Evolutionary conservation across 2,329 filamentous ascomycete species (phyloP).

Genomic region (Paecilomyces sp.): DNA sequence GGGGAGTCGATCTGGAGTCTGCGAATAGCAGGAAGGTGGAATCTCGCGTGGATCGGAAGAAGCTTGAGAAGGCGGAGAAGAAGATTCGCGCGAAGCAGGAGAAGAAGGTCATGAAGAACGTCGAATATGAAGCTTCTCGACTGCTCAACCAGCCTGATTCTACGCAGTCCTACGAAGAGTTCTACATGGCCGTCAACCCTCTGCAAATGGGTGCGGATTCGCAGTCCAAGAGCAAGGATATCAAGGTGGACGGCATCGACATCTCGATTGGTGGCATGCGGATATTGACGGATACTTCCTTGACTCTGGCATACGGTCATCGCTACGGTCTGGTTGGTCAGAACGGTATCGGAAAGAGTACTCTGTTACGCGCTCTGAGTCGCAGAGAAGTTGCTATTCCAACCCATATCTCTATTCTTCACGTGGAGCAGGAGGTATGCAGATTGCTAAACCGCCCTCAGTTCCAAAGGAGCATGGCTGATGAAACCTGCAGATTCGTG

Average conservation of each 20-base stretch:
- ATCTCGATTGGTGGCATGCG: constrained; percentile 83
- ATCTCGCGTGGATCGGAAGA: constrained; percentile 96
- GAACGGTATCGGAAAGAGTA: constrained; percentile 98
- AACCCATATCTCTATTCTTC: constrained; percentile 95
- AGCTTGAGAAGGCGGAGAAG: constrained; percentile 95
- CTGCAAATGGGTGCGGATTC: constrained; percentile 70
- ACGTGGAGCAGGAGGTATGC: constrained; percentile 91
- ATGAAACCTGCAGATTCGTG: constrained; percentile 59
- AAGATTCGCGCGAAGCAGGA: constrained; percentile 98
- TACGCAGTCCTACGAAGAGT: constrained; percentile 93
- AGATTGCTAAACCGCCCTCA: constrained; percentile 1
- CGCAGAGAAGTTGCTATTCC: constrained; percentile 91
- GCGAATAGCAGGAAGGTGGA: constrained; percentile 91
- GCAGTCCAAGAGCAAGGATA: constrained; percentile 89
- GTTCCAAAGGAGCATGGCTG: constrained; percentile 1
- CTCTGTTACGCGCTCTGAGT: constrained; percentile 83
- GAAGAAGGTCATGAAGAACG: constrained; percentile 96
- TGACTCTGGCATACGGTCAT: constrained; percentile 86
- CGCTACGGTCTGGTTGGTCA: constrained; percentile 96
- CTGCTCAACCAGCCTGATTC: constrained; percentile 76
- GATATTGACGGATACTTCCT: constrained; percentile 82
- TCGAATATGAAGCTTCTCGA: constrained; percentile 92
- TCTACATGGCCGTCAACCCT: constrained; percentile 99
- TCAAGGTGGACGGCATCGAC: constrained; percentile 95
- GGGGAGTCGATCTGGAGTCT: constrained; percentile 84